Evolutionary conservation across 345 rosid genomes (phyloP).

Genomic region (Reutealis trisperma): DNA sequence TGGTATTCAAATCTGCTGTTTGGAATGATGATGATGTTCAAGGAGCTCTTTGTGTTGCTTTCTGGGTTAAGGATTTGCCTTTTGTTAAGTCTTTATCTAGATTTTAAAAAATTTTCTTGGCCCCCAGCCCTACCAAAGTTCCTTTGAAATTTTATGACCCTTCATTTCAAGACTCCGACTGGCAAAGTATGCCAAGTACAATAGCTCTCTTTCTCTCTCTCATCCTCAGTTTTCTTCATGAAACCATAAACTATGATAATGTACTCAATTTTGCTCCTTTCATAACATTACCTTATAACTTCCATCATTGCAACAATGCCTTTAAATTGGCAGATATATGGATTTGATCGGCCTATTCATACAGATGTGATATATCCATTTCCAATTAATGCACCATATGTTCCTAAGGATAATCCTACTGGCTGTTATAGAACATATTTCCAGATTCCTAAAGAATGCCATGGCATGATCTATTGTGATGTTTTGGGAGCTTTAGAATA

Average conservation of each 20-base stretch:
- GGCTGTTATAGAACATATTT: slow-evolving; percentile 92
- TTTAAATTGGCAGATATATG: slow-evolving; percentile 98
- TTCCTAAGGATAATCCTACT: slow-evolving; percentile 83
- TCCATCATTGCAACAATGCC: slow-evolving; percentile 75
- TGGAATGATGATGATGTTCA: slow-evolving; percentile 90
- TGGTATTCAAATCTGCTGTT: slow-evolving; percentile 62
- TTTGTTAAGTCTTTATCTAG: slow-evolving; percentile 84
- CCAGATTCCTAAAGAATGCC: slow-evolving; percentile 80
- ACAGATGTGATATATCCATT: slow-evolving; percentile 83
- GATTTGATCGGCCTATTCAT: slow-evolving; percentile 89
- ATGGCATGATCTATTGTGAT: slow-evolving; percentile 47
- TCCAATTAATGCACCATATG: slow-evolving; percentile 70
- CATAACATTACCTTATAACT: slow-evolving; percentile 17
- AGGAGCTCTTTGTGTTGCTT: slow-evolving; percentile 70
- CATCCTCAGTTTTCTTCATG: background rate
- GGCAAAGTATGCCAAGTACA: slow-evolving; percentile 84
- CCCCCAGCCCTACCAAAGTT: slow-evolving; percentile 58
- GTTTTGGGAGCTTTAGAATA: slow-evolving; percentile 10
- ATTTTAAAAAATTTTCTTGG: slow-evolving; percentile 82
- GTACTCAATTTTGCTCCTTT: background rate
- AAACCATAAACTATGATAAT: background rate
- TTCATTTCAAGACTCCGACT: slow-evolving; percentile 67
- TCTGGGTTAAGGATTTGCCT: slow-evolving; percentile 82
- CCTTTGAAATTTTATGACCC: slow-evolving; percentile 60
- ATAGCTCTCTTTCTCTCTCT: slow-evolving; percentile 10